Base-by-base conservation (phyloP, 805 yeast species). In the Yamadazyma sp. region DNA sequence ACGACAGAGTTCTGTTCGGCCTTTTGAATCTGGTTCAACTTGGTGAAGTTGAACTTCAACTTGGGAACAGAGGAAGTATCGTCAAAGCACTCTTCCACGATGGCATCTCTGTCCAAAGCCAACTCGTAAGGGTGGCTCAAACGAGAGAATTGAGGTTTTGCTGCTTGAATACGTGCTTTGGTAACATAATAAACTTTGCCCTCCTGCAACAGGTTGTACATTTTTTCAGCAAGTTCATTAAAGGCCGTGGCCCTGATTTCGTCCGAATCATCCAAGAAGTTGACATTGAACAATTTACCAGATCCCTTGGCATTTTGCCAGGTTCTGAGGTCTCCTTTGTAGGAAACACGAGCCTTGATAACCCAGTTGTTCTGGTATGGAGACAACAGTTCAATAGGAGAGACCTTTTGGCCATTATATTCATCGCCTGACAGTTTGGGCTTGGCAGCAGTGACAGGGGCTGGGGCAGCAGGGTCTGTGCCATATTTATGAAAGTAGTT, bases 211-310 rank as follows among this genome's bases (percentile, higher is more conserved):
- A 80, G 53, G 49, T 83, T 85, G 65, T 77, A 82, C 55, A 77
- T 84, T 55, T 78, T 80, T 42, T 85, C 95, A 9, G 91, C 96
- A 51, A 77, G 75, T 25, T 87, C 91, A 59, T 85, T 86, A 63
- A 93, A 93, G 1, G 93, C 96, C 2, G 98, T 89, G 8, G 96
- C 97, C 54, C 93, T 77, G 50, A 93, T 93, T 67, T 93, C 98
- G 53, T 93, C 96, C 5, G 96, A 84, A 58, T 93, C 95, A 58
- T 93, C 99, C 40, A 91, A 65, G 41, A 93, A 79, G 50, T 88
- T 87, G 20, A 88, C 86, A 51, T 83, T 84, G 69, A 93, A 89
- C 42, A 93, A 73, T 60, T 86, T 85, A 38, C 99, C 99, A 46
- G 82, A 87, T 41, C 96, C 96, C 52, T 81, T 76, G 45, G 78